Evolutionary conservation across 768 basidiomycete species (phyloP).

Genomic region (Rhodosporidiobolus odoratus): DNA sequence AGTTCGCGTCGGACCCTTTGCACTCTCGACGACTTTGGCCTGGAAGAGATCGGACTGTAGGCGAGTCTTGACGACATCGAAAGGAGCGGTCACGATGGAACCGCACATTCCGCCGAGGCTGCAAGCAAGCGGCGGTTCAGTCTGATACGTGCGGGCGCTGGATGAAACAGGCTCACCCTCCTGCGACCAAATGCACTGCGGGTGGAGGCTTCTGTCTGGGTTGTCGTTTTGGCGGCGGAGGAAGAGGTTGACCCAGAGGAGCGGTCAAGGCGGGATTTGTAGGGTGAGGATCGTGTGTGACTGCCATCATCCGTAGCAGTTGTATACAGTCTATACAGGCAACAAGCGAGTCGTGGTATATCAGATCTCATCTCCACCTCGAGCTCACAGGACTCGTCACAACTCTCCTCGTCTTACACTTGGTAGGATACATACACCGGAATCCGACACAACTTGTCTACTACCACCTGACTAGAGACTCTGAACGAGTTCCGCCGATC

Average conservation of each 20-base stretch:
- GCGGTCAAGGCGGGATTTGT: slow-evolving; percentile 5
- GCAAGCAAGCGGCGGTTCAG: background rate
- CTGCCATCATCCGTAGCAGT: background rate
- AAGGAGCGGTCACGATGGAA: slow-evolving; percentile 90
- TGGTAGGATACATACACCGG: background rate
- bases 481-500: too few relatives aligned
- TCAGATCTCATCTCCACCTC: background rate
- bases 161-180: slow-evolving; percentile 41
- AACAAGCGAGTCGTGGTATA: background rate
- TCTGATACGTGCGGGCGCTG: background rate
- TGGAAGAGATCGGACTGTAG: slow-evolving; percentile 71
- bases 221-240: background rate
- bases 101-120: slow-evolving; percentile 97
- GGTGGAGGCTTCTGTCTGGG: slow-evolving; percentile 22
- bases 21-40: slow-evolving; percentile 33
- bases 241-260: slow-evolving; percentile 16
- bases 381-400: background rate
- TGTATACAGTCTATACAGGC: background rate
- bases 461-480: background rate
- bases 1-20: slow-evolving; percentile 45
- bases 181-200: slow-evolving; percentile 42
- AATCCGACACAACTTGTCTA: background rate
- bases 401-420: background rate
- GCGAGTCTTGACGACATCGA: slow-evolving; percentile 97
- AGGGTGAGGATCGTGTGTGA: background rate